phyloP scores from a whole-genome alignment of 1,139 yeast genomes.

The Yamadazyma membranifaciens region DNA sequence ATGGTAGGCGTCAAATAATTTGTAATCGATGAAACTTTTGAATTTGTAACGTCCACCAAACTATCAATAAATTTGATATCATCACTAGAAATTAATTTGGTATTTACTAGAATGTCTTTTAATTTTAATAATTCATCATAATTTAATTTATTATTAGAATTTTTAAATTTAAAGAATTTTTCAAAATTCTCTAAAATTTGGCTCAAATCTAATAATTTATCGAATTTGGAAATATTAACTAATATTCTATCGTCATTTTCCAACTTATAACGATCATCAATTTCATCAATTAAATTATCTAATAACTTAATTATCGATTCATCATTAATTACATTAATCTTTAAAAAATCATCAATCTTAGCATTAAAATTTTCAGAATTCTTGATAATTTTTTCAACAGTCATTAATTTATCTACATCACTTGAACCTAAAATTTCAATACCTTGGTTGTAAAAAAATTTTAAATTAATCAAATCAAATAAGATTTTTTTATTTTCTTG shows the following conservation, averaged over 20 bases:
- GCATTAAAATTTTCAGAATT: slow-evolving; percentile 30
- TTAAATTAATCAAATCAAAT: slow-evolving; percentile 36
- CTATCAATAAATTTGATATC: slow-evolving; percentile 14
- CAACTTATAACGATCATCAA: slow-evolving; percentile 14
- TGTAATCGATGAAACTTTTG: neutral
- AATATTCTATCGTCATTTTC: slow-evolving; percentile 13
- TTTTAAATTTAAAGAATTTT: slow-evolving; percentile 11
- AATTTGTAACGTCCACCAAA: slow-evolving; percentile 4
- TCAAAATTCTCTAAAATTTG: slow-evolving; percentile 13
- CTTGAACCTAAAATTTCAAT: slow-evolving; percentile 27
- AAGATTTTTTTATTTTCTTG: slow-evolving; percentile 31
- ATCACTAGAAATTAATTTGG: slow-evolving; percentile 22
- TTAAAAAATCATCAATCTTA: slow-evolving; percentile 25
- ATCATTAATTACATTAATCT: slow-evolving; percentile 4
- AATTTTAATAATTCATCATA: slow-evolving; percentile 27
- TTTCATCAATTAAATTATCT: slow-evolving; percentile 15
- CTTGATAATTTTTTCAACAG: slow-evolving; percentile 25
- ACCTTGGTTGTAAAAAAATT: slow-evolving; percentile 42
- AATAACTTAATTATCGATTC: slow-evolving; percentile 8
- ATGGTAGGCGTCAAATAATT: neutral
- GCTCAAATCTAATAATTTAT: slow-evolving; percentile 14
- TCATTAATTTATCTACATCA: slow-evolving; percentile 24
- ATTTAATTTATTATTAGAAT: neutral
- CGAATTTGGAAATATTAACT: slow-evolving; percentile 13
- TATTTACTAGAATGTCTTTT: slow-evolving; percentile 22